Base-by-base conservation (phyloP, 352 stramenopile species). In the Globisporangium uncinulatum region DNA sequence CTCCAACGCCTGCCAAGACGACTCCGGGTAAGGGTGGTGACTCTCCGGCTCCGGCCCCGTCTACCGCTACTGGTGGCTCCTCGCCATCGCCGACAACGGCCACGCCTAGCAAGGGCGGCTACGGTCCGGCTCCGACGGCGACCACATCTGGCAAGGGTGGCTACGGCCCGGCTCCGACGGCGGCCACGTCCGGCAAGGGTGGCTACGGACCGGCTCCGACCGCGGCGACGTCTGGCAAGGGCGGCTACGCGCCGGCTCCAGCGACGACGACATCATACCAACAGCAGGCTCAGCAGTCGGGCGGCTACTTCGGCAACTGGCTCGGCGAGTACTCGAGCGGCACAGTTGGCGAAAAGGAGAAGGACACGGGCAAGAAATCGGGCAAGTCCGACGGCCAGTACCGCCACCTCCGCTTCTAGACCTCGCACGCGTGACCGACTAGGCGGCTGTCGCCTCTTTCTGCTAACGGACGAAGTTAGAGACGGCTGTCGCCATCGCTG, bases 381-480 rank as follows among this genome's bases (percentile, higher is more conserved):
- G 36, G 24, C 49, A 59, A 59, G 44, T 59, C 54, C 8, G n/a
- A 59, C n/a, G 36, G n/a, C 6, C 54, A 59, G 36, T 59, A 59
- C 44, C 54, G 54, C 36, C 14, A 59, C 54, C 54, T 59, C 51
- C 54, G 54, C 34, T 59, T 59, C 43, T 59, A 47, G 53, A 32
- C 44, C 44, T 44, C 31, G 24, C 24, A 4, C 24, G 24, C 24
- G 24, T 1, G 24, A 29, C 24, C 24, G 24, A 29, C 4, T 4
- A 4, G 24, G 24, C 24, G 24, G 24, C 24, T 29, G 24, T 29
- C 24, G 24, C 24, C 24, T 29, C 24, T 29, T 29, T 1, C 24
- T 29, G 44, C 54, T 47, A 54, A 59, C 54, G 54, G 54, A 54
- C 54, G 54, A 59, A 59, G 54, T 54, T 47, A 52, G 54, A 52